phyloP scores from a whole-genome alignment of 2,329 filamentous ascomycete species.

The Alternaria sp. region DNA sequence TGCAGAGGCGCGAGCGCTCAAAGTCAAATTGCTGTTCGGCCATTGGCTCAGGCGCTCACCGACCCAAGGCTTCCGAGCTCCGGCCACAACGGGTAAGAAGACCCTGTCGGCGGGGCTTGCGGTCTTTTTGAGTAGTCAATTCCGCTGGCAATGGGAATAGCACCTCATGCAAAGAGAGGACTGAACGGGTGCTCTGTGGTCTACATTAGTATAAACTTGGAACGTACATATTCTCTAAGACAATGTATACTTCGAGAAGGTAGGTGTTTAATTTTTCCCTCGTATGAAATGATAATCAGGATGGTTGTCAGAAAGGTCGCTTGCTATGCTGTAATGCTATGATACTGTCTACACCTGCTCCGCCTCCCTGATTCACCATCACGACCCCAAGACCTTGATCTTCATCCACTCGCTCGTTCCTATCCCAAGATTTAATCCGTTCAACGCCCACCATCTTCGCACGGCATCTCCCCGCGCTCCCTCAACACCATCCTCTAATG shows the following conservation, averaged over 20 bases:
- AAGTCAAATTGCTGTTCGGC: constrained; percentile 19
- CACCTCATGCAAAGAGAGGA: neutral
- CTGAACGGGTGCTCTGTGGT: neutral
- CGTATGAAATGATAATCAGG: neutral
- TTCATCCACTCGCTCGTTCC: constrained; percentile 91
- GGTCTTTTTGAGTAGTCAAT: neutral
- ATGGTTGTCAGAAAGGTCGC: neutral
- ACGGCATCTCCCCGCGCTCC: constrained; percentile 72
- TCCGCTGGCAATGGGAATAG: neutral
- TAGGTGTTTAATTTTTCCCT: rapidly evolving
- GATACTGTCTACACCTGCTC: neutral
- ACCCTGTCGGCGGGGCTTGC: constrained; percentile 7
- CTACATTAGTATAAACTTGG: neutral
- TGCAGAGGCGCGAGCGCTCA: constrained; percentile 1
- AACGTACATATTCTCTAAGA: too few relatives aligned
- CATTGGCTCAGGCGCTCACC: constrained; percentile 23
- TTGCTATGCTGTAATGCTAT: neutral
- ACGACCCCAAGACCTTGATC: constrained; percentile 67
- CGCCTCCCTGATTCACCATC: neutral
- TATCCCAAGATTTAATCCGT: constrained; percentile 80
- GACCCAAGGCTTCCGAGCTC: constrained; percentile 4
- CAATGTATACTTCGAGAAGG: too few relatives aligned
- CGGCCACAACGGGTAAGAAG: constrained; percentile 21
- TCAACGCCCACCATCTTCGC: constrained; percentile 84
- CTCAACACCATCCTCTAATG: constrained; percentile 82